These are phyloP conservation scores for Teunomyces lycoperdinae DNA, from an alignment of 805 yeast species.

Conservation along the genomic window DNA sequence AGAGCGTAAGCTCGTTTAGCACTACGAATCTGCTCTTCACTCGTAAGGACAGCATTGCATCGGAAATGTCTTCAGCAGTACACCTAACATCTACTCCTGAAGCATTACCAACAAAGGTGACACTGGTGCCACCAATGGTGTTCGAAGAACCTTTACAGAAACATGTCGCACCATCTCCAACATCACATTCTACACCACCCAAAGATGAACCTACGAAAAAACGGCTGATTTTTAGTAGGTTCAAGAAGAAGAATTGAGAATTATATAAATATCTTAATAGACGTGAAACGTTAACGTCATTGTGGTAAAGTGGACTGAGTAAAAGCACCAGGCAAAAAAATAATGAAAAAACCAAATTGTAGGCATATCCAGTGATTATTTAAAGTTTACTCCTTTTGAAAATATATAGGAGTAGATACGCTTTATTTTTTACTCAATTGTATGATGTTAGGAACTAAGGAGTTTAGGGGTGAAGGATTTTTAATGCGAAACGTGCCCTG, in stretches of 20 bases:
- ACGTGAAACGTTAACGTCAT: background rate
- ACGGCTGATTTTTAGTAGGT: conserved; percentile 6
- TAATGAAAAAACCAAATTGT: too few relatives aligned
- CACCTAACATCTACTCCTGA: background rate
- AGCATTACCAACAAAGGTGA: background rate
- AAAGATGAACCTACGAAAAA: background rate
- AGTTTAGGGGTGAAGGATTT: background rate
- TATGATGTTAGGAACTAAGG: background rate
- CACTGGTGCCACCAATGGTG: background rate
- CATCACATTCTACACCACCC: background rate
- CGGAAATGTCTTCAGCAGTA: conserved; percentile 2
- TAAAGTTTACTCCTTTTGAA: too few relatives aligned
- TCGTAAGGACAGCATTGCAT: conserved; percentile 4
- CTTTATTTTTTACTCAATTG: too few relatives aligned
- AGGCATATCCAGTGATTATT: too few relatives aligned
- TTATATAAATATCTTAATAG: background rate
- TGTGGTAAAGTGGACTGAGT: background rate
- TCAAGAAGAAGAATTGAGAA: conserved; percentile 4
- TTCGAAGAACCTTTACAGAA: background rate
- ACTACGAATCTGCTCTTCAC: conserved; percentile 6
- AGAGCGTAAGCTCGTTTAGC: conserved; percentile 6
- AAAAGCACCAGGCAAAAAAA: background rate
- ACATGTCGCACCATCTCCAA: background rate
- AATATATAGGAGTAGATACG: too few relatives aligned
- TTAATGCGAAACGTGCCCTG: too few relatives aligned